phyloP scores from a whole-genome alignment of 2,329 filamentous ascomycete genomes.

The Alternaria incomplexa region DNA sequence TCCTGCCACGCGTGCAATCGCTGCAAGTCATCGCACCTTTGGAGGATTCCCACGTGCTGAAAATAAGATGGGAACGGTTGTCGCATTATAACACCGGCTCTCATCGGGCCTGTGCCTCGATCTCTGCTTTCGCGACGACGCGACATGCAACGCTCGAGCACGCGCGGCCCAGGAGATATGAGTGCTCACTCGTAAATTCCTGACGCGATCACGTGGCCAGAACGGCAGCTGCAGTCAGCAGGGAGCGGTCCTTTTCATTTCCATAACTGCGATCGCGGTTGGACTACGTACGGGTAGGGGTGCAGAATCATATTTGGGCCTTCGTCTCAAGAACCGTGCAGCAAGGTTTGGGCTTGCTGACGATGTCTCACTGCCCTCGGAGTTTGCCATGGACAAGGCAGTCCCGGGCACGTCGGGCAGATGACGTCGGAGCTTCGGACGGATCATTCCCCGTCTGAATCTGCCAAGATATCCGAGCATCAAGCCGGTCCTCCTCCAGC shows the following conservation, averaged over 20 bases:
- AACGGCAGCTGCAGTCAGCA: background rate
- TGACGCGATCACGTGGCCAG: background rate
- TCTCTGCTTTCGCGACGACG: background rate
- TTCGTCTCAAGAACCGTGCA: background rate
- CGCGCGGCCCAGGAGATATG: background rate
- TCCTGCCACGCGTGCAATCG: background rate
- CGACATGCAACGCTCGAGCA: background rate
- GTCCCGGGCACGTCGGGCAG: background rate
- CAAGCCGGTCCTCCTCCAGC: conserved; percentile 2
- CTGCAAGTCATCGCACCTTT: background rate
- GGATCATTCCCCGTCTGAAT: background rate
- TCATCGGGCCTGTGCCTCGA: background rate
- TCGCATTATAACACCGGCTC: background rate
- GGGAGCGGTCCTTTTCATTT: background rate
- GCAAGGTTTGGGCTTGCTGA: background rate
- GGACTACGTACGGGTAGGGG: background rate
- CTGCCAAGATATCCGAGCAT: conserved; percentile 10
- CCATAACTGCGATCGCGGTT: background rate
- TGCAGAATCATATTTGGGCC: background rate
- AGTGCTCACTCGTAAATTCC: background rate
- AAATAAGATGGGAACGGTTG: background rate
- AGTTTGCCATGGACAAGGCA: background rate
- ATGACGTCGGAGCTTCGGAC: conserved; percentile 3
- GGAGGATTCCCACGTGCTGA: background rate
- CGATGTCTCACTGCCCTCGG: background rate